Percentiles rank a stretch among this genome's conserved stretches.
These are phyloP conservation scores for Chamaenerion angustifolium DNA, from an alignment of 345 rosid species.

Conservation along the genomic window DNA sequence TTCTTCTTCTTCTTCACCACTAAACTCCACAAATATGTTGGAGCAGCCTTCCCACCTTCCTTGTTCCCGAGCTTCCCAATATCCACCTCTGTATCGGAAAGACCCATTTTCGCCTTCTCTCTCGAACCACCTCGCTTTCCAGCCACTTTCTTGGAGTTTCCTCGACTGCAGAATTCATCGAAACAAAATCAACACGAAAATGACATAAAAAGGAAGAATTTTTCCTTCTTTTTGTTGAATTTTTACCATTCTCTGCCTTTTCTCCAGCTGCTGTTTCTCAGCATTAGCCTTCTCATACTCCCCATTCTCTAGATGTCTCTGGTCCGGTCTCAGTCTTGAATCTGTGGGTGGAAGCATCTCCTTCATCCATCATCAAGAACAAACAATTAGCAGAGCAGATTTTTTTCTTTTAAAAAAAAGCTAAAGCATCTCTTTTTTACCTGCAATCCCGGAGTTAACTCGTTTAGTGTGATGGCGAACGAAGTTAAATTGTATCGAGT, in stretches of 20 bases:
- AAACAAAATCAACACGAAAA: too few species aligned
- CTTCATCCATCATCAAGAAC: constrained; percentile 68
- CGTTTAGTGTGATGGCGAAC: constrained; percentile 82
- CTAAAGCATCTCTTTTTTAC: too few species aligned
- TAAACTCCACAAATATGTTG: constrained; percentile 60
- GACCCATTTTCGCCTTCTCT: constrained; percentile 43
- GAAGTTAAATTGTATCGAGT: constrained; percentile 92
- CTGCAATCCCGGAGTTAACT: constrained; percentile 82
- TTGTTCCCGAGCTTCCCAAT: constrained; percentile 70
- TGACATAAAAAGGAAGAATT: too few species aligned
- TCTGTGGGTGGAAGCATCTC: constrained; percentile 94
- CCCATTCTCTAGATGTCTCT: constrained; percentile 87
- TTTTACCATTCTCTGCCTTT: constrained; percentile 82
- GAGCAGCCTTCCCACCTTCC: constrained; percentile 66
- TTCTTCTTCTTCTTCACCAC: constrained; percentile 15
- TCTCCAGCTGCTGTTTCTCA: constrained; percentile 81
- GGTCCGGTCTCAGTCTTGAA: constrained; percentile 92
- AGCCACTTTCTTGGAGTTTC: constrained; percentile 73
- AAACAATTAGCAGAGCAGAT: constrained; percentile 1
- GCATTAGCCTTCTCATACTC: constrained; percentile 85
- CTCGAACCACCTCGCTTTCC: constrained; percentile 80
- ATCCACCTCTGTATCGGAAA: constrained; percentile 52
- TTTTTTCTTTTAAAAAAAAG: too few species aligned
- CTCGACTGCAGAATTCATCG: constrained; percentile 36
- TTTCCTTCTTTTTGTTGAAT: too few species aligned